Evolutionary conservation across 768 basidiomycete genomes (phyloP), one percentile per base, ranked within the genome.

Genomic region (Rossbeevera mucosa): DNA sequence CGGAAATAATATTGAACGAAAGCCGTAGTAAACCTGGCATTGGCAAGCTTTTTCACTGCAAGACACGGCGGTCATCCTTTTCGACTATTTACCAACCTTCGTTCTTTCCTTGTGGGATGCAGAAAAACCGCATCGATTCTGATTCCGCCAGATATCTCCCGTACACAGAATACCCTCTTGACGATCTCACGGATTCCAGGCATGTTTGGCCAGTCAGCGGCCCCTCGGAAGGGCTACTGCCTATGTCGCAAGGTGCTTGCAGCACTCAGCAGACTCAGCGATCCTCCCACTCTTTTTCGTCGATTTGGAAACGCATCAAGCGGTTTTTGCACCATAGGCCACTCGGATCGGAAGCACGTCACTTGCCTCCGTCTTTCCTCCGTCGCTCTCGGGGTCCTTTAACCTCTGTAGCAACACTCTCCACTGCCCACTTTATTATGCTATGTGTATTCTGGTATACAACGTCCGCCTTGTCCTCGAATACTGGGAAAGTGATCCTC

Each of bases 401-500:
- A 51, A 54, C 59, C 31, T 53, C 63, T 46, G 38, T 45, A 24
- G 31, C 52, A 28, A 49, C 49, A 24, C 28, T 56, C 18, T 50
- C 68, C 21, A 71, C 72, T 1, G 24, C 72, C 11, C 74, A 71
- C 51, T 97, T 99, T 72, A 72, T 93, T 44, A 69, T 88, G 50
- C 77, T 95, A 29, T 99, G 96, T 66, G 71, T 75, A 16, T 76
- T 98, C 20, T 99, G 96, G 96, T 99, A 99, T 72, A 79, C 84
- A 14, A 84, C 87, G 4, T 96, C 94, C 6, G 95, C 95, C 1
- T 71, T 98, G 47, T 94, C 93, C 2, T 95, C 92, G 38, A 98
- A 97, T 65, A 97, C 95, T 1, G 96, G 94, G 52, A 99, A 99
- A 68, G 81, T 87, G 42, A 94, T 99, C 71, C 78, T 99, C 60